Base-by-base conservation (phyloP, 768 basidiomycete species). In the button mushroom (Agaricus bisporus) region DNA sequence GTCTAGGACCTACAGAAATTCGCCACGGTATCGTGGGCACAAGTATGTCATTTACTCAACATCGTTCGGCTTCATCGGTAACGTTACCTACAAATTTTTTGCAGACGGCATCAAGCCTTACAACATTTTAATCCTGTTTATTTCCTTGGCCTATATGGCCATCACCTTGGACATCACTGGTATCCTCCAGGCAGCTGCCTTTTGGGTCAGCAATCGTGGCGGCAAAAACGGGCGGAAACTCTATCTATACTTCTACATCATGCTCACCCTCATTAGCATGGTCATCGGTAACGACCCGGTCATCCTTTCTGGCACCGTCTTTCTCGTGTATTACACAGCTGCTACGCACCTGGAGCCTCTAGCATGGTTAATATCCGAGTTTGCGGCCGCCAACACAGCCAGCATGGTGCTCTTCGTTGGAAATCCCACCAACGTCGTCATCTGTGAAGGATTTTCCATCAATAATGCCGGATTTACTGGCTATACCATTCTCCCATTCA, bases 261-360 rank as follows among this genome's bases (percentile, higher is more conserved):
- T 97, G 76, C 83, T 95, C 63, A 85, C 89, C 11, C 63, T 79
- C 12, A 74, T 85, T 56, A 93, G 91, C 39, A 74, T 88, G 41
- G 60, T 94, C 1, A 74, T 97, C n/a, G 95, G 94, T 5, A 97
- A 97, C 62, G 92, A 98, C 68, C 95, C 95, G 0, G 81, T 98
- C 64, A 90, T 97, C 54, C 78, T 98, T 45, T 91, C 88, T 11
- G 94, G 93, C 1, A 95, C 94, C 0, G 85, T 86, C 0, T 97
- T 98, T 66, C 69, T 97, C 29, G 87, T 85, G 5, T 97, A 97
- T 61, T 91, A 92, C 61, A 95, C 93, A 0, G 66, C 80, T 29
- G 85, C 85, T 9, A 78, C 84, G 1, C 76, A 66, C 41, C 68
- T 83, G 20, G 54, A 81, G 26, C 80, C 83, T 0, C 70, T 72